Conservation (phyloP, 495 filamentous ascomycete genomes). For the Aspergillus bertholletiae region DNA sequence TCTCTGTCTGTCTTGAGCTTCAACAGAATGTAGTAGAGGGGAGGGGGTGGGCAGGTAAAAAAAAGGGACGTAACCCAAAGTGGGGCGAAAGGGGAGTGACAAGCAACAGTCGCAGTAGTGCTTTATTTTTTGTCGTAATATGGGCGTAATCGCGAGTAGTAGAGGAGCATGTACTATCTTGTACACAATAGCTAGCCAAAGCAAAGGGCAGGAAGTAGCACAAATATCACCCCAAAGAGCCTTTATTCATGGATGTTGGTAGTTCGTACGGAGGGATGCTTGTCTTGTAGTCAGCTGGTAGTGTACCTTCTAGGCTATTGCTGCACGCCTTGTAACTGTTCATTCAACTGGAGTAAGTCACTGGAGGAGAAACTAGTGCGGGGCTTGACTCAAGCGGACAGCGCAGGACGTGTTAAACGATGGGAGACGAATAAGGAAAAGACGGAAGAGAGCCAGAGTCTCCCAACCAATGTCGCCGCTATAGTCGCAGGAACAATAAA, state of each 20-base stretch:
- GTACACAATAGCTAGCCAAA: neutral
- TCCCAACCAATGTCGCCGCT: neutral
- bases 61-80: constrained; percentile 6
- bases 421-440: neutral
- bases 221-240: neutral
- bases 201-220: neutral
- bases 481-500: neutral
- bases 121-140: too few relatives aligned
- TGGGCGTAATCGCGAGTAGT: too few relatives aligned
- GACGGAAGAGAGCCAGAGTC: neutral
- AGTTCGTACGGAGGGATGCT: neutral
- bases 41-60: constrained; percentile 6
- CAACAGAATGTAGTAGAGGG: neutral
- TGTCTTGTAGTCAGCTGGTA: neutral
- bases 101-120: neutral
- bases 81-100: constrained; percentile 9
- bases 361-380: constrained; percentile 7
- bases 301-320: neutral
- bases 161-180: neutral
- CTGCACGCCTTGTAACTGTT: neutral
- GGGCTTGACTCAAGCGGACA: constrained; percentile 3
- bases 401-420: neutral
- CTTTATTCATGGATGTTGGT: neutral
- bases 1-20: too few relatives aligned
- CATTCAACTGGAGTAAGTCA: neutral